phyloP scores from a whole-genome alignment of 1,284 basidiomycete species.

The Flammula alnicola region DNA sequence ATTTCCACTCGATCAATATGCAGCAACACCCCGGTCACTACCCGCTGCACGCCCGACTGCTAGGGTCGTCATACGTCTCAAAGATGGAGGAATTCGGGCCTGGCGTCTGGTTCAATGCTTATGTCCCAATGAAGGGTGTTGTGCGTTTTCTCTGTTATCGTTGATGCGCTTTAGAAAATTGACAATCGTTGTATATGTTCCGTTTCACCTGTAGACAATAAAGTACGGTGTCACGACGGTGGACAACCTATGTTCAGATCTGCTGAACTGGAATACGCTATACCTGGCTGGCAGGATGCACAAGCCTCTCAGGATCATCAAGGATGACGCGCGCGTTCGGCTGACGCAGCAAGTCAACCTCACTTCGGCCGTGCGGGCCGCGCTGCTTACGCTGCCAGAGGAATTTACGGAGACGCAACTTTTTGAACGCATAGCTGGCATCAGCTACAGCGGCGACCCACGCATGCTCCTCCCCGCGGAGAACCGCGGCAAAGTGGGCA shows the following conservation, averaged over 20 bases:
- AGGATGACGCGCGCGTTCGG: constrained; percentile 86
- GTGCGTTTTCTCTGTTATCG: constrained; percentile 54
- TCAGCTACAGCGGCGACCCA: constrained; percentile 91
- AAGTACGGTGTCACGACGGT: constrained; percentile 98
- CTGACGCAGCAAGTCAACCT: constrained; percentile 94
- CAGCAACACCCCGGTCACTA: constrained; percentile 90
- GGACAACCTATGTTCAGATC: constrained; percentile 86
- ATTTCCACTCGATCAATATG: constrained; percentile 97
- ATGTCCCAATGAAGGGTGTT: constrained; percentile 81
- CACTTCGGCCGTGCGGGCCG: constrained; percentile 85
- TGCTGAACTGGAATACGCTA: constrained; percentile 91
- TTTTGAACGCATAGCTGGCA: constrained; percentile 85
- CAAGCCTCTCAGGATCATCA: constrained; percentile 92
- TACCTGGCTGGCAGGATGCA: constrained; percentile 98
- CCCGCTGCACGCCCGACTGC: constrained; percentile 78
- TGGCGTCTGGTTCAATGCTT: constrained; percentile 95
- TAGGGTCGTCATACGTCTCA: constrained; percentile 82
- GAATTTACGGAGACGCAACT: constrained; percentile 82
- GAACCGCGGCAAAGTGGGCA: constrained; percentile 92
- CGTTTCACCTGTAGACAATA: constrained; percentile 63
- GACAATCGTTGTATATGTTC: constrained; percentile 1
- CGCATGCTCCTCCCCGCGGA: constrained; percentile 94
- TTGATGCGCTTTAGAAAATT: neutral
- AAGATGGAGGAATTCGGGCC: constrained; percentile 82
- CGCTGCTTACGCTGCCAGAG: constrained; percentile 74